Percentiles rank a stretch among this genome's conserved stretches.
Evolutionary conservation across 257 asterid species (phyloP).

Genomic region (Nicotiana benthamiana): DNA sequence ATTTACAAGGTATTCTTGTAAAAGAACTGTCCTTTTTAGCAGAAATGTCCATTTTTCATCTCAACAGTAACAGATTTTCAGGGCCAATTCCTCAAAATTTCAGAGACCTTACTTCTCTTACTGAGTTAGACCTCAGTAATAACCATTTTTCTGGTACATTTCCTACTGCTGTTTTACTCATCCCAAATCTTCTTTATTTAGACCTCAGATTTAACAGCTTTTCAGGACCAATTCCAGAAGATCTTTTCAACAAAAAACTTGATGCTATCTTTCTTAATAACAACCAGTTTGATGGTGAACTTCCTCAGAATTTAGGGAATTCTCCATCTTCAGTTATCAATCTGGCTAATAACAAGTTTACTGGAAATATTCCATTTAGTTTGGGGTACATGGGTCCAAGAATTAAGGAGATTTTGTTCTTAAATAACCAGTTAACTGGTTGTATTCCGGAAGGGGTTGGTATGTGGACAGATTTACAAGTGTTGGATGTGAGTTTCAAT

Average conservation of each 20-base stretch:
- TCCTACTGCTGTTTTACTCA: constrained; percentile 36
- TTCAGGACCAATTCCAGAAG: constrained; percentile 58
- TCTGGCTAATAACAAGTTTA: constrained; percentile 61
- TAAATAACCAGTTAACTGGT: constrained; percentile 74
- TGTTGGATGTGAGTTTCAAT: constrained; percentile 66
- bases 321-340: constrained; percentile 86
- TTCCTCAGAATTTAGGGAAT: constrained; percentile 64
- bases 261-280: constrained; percentile 79
- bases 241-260: constrained; percentile 54
- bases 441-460: constrained; percentile 84
- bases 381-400: constrained; percentile 51
- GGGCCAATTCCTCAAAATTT: constrained; percentile 54
- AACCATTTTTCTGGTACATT: constrained; percentile 63
- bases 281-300: constrained; percentile 49
- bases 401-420: constrained; percentile 61
- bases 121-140: constrained; percentile 86
- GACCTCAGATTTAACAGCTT: constrained; percentile 74
- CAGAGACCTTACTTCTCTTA: constrained; percentile 24
- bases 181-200: constrained; percentile 53
- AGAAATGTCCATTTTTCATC: constrained; percentile 54
- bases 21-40: constrained; percentile 42
- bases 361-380: constrained; percentile 65
- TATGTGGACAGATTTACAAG: constrained; percentile 71
- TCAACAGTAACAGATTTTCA: constrained; percentile 62
- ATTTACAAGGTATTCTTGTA: constrained; percentile 53